phyloP scores from a whole-genome alignment of 2,329 filamentous ascomycete genomes.

The Sporothrix protearum region DNA sequence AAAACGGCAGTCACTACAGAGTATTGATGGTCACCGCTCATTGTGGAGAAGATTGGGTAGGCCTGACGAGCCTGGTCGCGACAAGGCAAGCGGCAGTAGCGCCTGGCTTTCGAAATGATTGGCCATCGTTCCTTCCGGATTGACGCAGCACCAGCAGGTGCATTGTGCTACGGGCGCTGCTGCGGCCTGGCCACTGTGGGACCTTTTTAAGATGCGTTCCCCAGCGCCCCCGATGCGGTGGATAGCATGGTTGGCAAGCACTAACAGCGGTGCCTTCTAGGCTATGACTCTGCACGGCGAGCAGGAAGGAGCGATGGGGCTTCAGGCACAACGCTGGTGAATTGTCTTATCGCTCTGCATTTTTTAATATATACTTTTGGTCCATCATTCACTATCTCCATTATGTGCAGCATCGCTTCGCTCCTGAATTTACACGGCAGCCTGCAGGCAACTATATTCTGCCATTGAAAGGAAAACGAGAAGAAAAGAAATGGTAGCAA shows the following conservation, averaged over 20 bases:
- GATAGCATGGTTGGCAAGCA: background rate
- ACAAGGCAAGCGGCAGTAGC: constrained; percentile 22
- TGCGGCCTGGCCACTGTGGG: constrained; percentile 12
- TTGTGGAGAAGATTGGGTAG: constrained; percentile 13
- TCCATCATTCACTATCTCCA: background rate
- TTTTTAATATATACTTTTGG: background rate
- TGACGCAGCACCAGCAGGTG: constrained; percentile 19
- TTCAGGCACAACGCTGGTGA: background rate
- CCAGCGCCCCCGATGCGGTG: background rate
- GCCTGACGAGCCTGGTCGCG: background rate
- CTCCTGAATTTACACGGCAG: constrained; percentile 8
- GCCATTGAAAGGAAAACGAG: background rate
- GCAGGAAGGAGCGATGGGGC: background rate
- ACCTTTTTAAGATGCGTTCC: background rate
- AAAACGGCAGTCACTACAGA: constrained; percentile 17
- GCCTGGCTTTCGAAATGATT: constrained; percentile 15
- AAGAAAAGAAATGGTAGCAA: background rate
- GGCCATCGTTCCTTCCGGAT: constrained; percentile 15
- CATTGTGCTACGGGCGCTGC: constrained; percentile 17
- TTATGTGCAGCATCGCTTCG: background rate
- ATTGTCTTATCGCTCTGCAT: background rate
- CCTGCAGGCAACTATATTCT: constrained; percentile 3
- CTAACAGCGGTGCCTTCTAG: background rate
- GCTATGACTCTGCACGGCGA: constrained; percentile 6
- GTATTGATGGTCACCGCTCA: constrained; percentile 14